Evolutionary conservation across 2,329 filamentous ascomycete species (phyloP).

Genomic region (Trichoderma semiorbis): DNA sequence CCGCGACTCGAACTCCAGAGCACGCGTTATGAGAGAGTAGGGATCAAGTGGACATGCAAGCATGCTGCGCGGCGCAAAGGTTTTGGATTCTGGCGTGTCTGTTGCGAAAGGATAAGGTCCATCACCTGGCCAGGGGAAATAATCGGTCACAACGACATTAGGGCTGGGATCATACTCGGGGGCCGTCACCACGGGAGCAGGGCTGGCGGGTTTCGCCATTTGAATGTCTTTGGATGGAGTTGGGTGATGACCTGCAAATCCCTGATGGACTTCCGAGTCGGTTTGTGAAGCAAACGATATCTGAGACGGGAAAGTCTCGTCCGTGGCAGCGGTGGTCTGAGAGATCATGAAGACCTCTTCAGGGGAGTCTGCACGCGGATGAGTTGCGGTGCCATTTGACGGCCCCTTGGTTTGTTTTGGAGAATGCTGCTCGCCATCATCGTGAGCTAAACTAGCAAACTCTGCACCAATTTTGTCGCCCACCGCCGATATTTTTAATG

Average conservation of each 20-base stretch:
- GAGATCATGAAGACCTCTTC: constrained; percentile 45
- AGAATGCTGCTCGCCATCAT: constrained; percentile 37
- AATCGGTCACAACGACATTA: constrained; percentile 54
- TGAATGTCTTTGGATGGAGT: constrained; percentile 22
- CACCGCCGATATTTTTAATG: constrained; percentile 27
- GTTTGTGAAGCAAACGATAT: constrained; percentile 30
- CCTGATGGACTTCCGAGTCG: constrained; percentile 24
- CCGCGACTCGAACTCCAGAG: constrained; percentile 54
- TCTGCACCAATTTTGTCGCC: constrained; percentile 35
- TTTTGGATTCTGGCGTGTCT: constrained; percentile 18
- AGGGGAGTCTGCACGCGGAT: constrained; percentile 29
- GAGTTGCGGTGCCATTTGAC: neutral
- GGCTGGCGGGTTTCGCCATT: constrained; percentile 24
- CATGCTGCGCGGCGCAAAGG: constrained; percentile 16
- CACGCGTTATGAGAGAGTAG: constrained; percentile 50
- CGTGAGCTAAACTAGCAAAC: constrained; percentile 46
- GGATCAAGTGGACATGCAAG: constrained; percentile 49
- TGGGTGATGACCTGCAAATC: constrained; percentile 7
- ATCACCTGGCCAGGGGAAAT: constrained; percentile 56
- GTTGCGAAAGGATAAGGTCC: constrained; percentile 51
- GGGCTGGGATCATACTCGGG: constrained; percentile 39
- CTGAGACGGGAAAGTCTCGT: constrained; percentile 33
- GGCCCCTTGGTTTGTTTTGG: constrained; percentile 4
- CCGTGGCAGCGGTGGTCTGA: constrained; percentile 42
- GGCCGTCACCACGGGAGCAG: constrained; percentile 26